These are phyloP conservation scores for Corynespora cassiicola DNA, from an alignment of 2,329 filamentous ascomycete genomes.

Conservation along the genomic window DNA sequence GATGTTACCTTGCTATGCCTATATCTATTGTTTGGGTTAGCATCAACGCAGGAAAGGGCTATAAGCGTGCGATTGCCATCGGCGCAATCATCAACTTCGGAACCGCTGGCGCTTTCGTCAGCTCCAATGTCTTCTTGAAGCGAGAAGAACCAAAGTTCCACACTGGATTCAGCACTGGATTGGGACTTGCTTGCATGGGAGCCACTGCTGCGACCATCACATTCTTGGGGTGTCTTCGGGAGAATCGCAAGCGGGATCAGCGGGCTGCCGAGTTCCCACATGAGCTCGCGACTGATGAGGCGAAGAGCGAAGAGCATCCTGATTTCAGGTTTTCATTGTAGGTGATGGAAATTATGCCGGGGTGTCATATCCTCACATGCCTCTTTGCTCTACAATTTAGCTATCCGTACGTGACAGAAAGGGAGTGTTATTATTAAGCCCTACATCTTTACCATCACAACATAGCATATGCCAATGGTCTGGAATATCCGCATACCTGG, in stretches of 20 bases:
- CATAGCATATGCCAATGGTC: too few relatives aligned
- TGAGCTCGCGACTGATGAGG: constrained; percentile 23
- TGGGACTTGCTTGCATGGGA: constrained; percentile 34
- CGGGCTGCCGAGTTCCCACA: constrained; percentile 49
- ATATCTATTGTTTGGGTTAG: constrained; percentile 64
- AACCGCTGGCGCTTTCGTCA: constrained; percentile 63
- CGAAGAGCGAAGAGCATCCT: constrained; percentile 60
- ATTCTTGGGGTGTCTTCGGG: constrained; percentile 56
- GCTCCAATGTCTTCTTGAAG: constrained; percentile 45
- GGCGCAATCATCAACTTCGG: constrained; percentile 49
- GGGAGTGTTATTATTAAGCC: too few relatives aligned
- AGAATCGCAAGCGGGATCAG: constrained; percentile 55
- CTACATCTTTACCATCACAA: too few relatives aligned
- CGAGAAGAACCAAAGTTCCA: constrained; percentile 30
- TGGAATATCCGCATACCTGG: too few relatives aligned
- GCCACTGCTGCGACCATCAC: constrained; percentile 38
- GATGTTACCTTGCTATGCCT: constrained; percentile 63
- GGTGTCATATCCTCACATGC: too few relatives aligned
- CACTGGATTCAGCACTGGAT: constrained; percentile 36
- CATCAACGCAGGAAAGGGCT: constrained; percentile 53
- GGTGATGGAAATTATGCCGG: too few relatives aligned
- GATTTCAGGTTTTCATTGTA: constrained; percentile 54
- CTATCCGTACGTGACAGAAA: too few relatives aligned
- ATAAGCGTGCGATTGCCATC: constrained; percentile 29
- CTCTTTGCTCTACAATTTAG: too few relatives aligned